Percentiles rank a stretch among this genome's conserved stretches.
Conservation (phyloP, 768 basidiomycete species). For the Trametes meyenii region DNA sequence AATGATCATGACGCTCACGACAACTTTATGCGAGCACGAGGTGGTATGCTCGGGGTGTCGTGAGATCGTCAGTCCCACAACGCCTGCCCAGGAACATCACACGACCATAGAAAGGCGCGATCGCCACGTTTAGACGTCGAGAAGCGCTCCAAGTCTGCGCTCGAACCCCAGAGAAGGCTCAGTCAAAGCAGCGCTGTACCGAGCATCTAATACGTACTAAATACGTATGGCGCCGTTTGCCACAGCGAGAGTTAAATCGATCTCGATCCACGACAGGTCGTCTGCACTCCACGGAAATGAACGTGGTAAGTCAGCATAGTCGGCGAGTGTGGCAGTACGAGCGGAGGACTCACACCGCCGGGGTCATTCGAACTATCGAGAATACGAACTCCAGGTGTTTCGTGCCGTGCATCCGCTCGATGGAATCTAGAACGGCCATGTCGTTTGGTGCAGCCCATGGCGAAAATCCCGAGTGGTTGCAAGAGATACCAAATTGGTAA, state of each 20-base stretch:
- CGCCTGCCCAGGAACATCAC: not conserved
- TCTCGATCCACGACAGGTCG: not conserved
- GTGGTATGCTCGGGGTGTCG: not conserved
- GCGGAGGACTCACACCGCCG: not conserved
- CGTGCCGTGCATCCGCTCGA: too few species aligned
- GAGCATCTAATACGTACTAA: not conserved
- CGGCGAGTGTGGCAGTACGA: not conserved
- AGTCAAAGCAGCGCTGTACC: not conserved
- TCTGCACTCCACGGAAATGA: conserved; percentile 1
- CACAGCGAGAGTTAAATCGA: conserved; percentile 1
- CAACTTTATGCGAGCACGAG: too few species aligned
- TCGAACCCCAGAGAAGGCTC: conserved; percentile 10
- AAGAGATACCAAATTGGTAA: not conserved
- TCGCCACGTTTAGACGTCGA: not conserved
- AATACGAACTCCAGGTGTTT: too few species aligned
- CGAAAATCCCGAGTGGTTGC: too few species aligned
- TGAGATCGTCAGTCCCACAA: not conserved
- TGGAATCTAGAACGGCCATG: too few species aligned
- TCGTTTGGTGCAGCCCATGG: too few species aligned
- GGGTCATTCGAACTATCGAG: too few species aligned
- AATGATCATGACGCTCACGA: too few species aligned
- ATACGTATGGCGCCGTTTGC: not conserved
- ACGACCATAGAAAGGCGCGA: not conserved
- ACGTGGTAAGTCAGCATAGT: not conserved
- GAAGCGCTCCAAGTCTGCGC: not conserved